Base-by-base conservation (phyloP, 1,284 basidiomycete species). In the Anthracocystis setariae region DNA sequence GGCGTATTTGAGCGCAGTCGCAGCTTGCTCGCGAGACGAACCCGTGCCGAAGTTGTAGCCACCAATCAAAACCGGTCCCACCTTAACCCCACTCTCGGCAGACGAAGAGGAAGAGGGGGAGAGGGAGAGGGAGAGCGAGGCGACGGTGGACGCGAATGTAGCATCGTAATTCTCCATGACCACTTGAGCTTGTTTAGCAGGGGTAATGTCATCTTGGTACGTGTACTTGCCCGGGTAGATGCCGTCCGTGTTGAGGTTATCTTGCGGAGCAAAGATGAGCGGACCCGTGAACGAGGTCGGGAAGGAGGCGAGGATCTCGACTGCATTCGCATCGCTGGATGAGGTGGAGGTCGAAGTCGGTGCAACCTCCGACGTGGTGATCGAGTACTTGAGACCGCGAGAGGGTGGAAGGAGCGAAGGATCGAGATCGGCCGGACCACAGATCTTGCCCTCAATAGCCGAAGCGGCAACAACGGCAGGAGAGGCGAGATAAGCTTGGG, bases 191-290 rank as follows among this genome's bases (percentile, higher is more conserved):
- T 98, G 95, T 27, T 90, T 89, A 71, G 90, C 90, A 33, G 94
- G 92, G 0, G 95, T 98, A 80, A 99, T 97, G 82, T 98, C 96
- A 83, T 99, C 95, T 84, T 97, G 94, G 84, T 99, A 98, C 0
- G 96, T 99, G 85, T 99, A 99, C 84, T 98, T 99, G 33, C 95
- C 96, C 0, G 95, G 96, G 85, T 99, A 99, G 82, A 99, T 93
- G 5, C 92, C 96, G 81, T 99, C 95, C 1, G 95, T 99, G 83
- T 95, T 98, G 59, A 99, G 84, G 83, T 99, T 99, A 84, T 98
- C 95, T 81, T 98, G 94, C 0, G 96, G 95, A 0, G 90, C 89
- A 80, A 98, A 99, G 46, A 98, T 86, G 8, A 98, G 85, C 0
- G 90, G 89, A 0, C 96, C 96, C 1, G 87, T 84, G 84, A 99